Base-by-base conservation (phyloP, 345 rosid species). In the Aegle marmelos region DNA sequence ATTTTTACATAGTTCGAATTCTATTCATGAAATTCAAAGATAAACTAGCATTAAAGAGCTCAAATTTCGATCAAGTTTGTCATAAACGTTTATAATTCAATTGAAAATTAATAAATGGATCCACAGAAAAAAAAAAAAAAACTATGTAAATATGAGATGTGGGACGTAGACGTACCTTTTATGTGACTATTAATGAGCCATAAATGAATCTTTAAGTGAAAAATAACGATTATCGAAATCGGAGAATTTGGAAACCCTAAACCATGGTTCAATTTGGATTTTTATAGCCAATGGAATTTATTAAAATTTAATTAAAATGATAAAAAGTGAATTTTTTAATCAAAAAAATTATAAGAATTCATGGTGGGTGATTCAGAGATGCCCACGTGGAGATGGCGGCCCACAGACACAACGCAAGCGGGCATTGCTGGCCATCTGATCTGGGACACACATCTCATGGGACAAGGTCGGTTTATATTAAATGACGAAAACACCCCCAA, bases 141-240 rank as follows among this genome's bases (percentile, higher is more conserved):
- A 33, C 19, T 7, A 28, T 2, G 33, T 9, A 62, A 36, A 57
- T 1, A 4, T 17, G 19, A 30, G 30, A 6, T 24, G 62, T 17
- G 48, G 54, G 60, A 73, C 86, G 45, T 83, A 87, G 60, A 73
- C 87, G 53, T 83, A 88, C 93, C 96, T 87, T 86, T 83, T 64
- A 37, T 59, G 31, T 39, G 62, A 27, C 72, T 6, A 70, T 62
- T 73, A 72, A 72, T 70, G 27, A 53, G 56, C 74, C 80, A 75
- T 79, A 63, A 45, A 78, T 68, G 79, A 76, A 69, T 82, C 83
- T 80, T 79, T 84, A 60, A 70, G 39, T 69, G 72, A 7, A 74
- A 74, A 68, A 74, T 59, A 75, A 76, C 48, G 72, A 57, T 54
- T 16, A 78, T 73, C 76, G 79, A 61, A 78, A 71, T 78, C 73